phyloP scores from a whole-genome alignment of 371 early-diverging fungal species.

The Mortierella sp. region DNA sequence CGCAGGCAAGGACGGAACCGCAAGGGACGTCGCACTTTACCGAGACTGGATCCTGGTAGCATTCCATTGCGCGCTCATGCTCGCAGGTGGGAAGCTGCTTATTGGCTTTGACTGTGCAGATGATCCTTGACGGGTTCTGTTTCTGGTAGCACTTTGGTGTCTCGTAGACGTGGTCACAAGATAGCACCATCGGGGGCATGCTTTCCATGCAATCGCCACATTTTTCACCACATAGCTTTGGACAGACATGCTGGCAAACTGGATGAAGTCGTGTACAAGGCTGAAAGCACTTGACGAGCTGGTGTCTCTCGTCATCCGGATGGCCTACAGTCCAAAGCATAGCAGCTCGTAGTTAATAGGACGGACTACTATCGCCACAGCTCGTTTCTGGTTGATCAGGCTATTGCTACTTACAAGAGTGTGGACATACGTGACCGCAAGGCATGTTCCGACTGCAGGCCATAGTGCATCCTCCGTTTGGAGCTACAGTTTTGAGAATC shows the following conservation, averaged over 20 bases:
- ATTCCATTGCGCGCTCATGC: conserved; percentile 42
- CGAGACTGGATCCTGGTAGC: conserved; percentile 9
- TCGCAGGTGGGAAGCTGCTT: conserved; percentile 51
- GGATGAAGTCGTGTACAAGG: conserved; percentile 55
- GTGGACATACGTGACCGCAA: conserved; percentile 55
- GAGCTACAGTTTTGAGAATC: conserved; percentile 27
- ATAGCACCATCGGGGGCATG: conserved; percentile 27
- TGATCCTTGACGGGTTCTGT: conserved; percentile 19
- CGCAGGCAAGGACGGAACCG: conserved; percentile 31
- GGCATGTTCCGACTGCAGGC: conserved; percentile 30
- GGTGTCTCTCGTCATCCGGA: conserved; percentile 29
- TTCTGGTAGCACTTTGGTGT: conserved; percentile 40
- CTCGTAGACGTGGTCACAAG: conserved; percentile 44
- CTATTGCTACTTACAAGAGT: conserved; percentile 51
- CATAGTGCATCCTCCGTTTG: conserved; percentile 55
- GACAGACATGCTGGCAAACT: conserved; percentile 51
- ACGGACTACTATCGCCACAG: too few species aligned
- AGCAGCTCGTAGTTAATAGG: too few species aligned
- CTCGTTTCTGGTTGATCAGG: background rate
- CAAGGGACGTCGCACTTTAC: conserved; percentile 18
- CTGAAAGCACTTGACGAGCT: conserved; percentile 48
- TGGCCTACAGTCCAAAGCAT: conserved; percentile 25
- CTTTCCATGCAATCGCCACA: conserved; percentile 55
- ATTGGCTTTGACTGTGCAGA: conserved; percentile 30
- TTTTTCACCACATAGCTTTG: conserved; percentile 56